Base-by-base conservation (phyloP, 2,329 filamentous ascomycete genomes). In the Pseudogymnoascus pannorum region DNA sequence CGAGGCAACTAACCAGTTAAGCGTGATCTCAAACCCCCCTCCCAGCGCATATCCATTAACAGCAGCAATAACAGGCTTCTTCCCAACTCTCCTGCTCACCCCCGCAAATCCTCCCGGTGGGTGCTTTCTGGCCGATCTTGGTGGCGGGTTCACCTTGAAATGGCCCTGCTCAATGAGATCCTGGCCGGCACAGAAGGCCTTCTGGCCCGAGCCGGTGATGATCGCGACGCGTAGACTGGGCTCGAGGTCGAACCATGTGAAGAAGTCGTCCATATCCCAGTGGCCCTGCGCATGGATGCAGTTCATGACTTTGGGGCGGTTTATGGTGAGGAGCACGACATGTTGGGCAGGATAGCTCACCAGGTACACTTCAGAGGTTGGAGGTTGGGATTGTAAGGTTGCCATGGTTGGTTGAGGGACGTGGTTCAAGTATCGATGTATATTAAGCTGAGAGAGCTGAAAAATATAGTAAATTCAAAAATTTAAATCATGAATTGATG, bases 21-120 rank as follows among this genome's bases (percentile, higher is more conserved):
- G 31, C 20, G 22, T 29, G 22, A 92, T 90, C 76, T 93, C 89
- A 75, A 89, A 87, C 1, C 88, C 89, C 54, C 89, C 89, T 57
- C 89, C 89, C 29, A 89, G 79, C 48, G 87, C 89, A 36, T 87
- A 77, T 2, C 89, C 89, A 70, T 92, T 90, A n/a, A 92, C 87
- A 1, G 89, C 89, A 0, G 86, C 87, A 40, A 93, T 81, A 63
- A 93, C 79, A 5, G 89, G 89, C 69, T 93, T 93, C 73, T 83
- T 85, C 54, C 88, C 88, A 11, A 74, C 71, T 26, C 88, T 79
- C 66, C 88, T 86, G 63, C 84, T 86, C 31, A 91, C 75, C 0
- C 84, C 87, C 38, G 82, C 86, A 63, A 90, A 88, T 1, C 87
- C 87, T 2, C 60, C 60, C 1, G 68, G 58, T 7, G 70, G 69